Percentiles rank a stretch among this genome's conserved stretches.
These are phyloP conservation scores for Eimeria acervulina DNA, from an alignment of 169 alveolate genomes.

Conservation along the genomic window DNA sequence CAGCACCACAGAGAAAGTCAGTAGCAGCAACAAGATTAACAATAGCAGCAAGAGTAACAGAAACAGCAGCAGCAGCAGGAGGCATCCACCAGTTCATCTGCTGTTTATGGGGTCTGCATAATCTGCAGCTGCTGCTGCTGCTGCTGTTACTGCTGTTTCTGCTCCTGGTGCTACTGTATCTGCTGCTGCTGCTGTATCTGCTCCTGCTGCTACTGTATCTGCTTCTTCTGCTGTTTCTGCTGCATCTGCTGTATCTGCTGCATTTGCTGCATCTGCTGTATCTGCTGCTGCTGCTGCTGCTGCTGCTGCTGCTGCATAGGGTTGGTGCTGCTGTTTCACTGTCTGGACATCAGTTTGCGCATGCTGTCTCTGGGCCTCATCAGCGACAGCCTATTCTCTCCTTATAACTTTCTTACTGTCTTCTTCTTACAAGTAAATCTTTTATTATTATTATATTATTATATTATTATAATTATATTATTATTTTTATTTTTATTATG, in stretches of 20 bases:
- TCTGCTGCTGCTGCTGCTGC: background rate
- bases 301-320: slow-evolving; percentile 35
- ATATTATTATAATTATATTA: too few species aligned
- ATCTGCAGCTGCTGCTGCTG: background rate
- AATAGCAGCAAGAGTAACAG: slow-evolving; percentile 22
- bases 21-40: background rate
- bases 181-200: background rate
- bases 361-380: background rate
- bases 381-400: background rate
- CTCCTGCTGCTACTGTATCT: background rate
- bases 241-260: too few species aligned
- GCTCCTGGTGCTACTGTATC: too few species aligned
- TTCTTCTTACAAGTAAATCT: slow-evolving; percentile 5
- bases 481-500: too few species aligned
- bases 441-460: background rate
- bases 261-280: too few species aligned
- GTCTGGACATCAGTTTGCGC: background rate
- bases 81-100: too few species aligned
- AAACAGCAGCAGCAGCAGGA: background rate
- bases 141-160: background rate
- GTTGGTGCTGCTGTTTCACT: background rate
- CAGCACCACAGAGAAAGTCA: background rate
- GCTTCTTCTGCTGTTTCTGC: too few species aligned
- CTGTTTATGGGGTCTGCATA: too few species aligned
- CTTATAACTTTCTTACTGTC: slow-evolving; percentile 20